Percentiles rank a stretch among this genome's conserved stretches.
These are phyloP conservation scores for Saxophila tyrrhenica DNA, from an alignment of 495 filamentous ascomycete species.

Conservation along the genomic window DNA sequence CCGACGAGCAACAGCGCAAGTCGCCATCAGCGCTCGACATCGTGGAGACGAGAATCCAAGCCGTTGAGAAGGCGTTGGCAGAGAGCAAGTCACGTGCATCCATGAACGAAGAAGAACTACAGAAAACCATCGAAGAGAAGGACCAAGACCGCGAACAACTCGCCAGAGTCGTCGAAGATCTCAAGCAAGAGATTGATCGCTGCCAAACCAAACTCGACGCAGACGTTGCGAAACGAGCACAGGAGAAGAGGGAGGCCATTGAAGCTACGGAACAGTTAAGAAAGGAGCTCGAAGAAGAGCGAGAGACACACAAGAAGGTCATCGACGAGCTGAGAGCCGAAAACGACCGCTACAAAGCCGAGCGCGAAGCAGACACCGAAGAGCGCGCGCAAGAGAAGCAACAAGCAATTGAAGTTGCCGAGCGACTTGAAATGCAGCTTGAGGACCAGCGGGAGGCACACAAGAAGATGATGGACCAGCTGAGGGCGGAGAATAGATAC, in stretches of 20 bases:
- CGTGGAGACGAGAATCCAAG: slow-evolving; percentile 18
- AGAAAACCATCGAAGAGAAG: slow-evolving; percentile 13
- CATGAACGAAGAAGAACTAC: slow-evolving; percentile 12
- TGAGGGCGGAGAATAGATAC: too few relatives aligned
- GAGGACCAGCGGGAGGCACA: not conserved
- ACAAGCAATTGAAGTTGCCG: not conserved
- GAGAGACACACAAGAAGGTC: not conserved
- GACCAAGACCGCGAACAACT: slow-evolving; percentile 9
- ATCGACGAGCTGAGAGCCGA: not conserved
- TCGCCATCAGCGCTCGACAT: slow-evolving; percentile 3
- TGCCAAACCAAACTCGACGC: slow-evolving; percentile 17
- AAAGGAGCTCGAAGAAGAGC: slow-evolving; percentile 14
- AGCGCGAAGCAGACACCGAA: not conserved
- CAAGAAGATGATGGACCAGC: too few relatives aligned
- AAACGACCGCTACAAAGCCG: too few relatives aligned
- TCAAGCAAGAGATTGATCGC: slow-evolving; percentile 17
- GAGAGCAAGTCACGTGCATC: slow-evolving; percentile 12
- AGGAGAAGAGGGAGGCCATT: slow-evolving; percentile 12
- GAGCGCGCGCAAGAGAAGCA: not conserved
- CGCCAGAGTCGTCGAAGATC: slow-evolving; percentile 8
- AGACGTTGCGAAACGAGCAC: slow-evolving; percentile 11
- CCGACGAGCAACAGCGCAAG: slow-evolving; percentile 5
- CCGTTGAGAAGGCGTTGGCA: slow-evolving; percentile 12
- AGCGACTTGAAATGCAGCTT: slow-evolving; percentile 9
- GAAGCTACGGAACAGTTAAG: slow-evolving; percentile 5